Conservation (phyloP, 192 early-diverging fungal genomes). For the Ambispora gerdemannii region DNA sequence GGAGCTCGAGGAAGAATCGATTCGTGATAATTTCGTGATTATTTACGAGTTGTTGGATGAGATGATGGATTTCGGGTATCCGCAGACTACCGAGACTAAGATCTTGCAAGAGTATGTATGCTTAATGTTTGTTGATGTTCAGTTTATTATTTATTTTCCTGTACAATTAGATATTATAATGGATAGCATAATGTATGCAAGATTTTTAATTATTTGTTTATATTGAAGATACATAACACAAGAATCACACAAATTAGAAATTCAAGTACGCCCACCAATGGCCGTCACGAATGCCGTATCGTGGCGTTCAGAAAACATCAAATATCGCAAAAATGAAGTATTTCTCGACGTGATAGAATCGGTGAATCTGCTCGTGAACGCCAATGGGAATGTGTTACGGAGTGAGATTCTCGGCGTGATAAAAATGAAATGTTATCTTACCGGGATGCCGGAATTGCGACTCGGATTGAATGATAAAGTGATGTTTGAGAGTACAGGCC, state of each 20-base stretch:
- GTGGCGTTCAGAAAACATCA: conserved; percentile 91
- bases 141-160: neutral
- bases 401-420: conserved; percentile 76
- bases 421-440: conserved; percentile 85
- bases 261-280: conserved; percentile 85
- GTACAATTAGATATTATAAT: neutral
- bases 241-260: conserved; percentile 92
- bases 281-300: conserved; percentile 91
- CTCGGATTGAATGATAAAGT: conserved; percentile 88
- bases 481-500: conserved; percentile 89
- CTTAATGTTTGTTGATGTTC: neutral
- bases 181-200: neutral
- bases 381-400: conserved; percentile 54
- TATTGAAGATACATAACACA: conserved; percentile 86
- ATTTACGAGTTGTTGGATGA: conserved; percentile 88
- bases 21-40: conserved; percentile 88
- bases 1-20: conserved; percentile 84
- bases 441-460: conserved; percentile 81
- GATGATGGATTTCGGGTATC: conserved; percentile 92
- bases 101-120: conserved; percentile 74
- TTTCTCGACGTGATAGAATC: conserved; percentile 98
- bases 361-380: conserved; percentile 88
- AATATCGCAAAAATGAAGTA: conserved; percentile 96
- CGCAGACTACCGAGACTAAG: conserved; percentile 86
- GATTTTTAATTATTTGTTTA: neutral